Conservation (phyloP, 2,329 filamentous ascomycete genomes). For the Penicillium sumatraense region DNA sequence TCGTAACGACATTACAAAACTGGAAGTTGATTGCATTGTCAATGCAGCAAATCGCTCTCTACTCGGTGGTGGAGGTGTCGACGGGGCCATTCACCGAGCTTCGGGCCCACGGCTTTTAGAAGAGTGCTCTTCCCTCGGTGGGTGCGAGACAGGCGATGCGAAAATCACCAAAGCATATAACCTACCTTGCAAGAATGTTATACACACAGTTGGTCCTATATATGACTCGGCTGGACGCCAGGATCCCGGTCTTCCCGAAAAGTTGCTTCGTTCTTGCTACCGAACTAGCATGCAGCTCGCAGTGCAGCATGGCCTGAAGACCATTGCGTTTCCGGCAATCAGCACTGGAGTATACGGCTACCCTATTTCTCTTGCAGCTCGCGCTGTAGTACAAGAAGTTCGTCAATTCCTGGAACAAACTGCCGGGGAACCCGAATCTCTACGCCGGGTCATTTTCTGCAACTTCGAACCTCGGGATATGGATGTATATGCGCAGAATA, state of each 20-base stretch:
- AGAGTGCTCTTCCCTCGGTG: slow-evolving; percentile 73
- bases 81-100: slow-evolving; percentile 82
- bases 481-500: slow-evolving; percentile 67
- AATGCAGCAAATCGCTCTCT: slow-evolving; percentile 86
- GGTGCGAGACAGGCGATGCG: slow-evolving; percentile 77
- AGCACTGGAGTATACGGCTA: slow-evolving; percentile 93
- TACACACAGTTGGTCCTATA: slow-evolving; percentile 88
- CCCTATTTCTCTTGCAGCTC: slow-evolving; percentile 72
- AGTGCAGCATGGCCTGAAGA: slow-evolving; percentile 66
- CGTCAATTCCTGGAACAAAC: slow-evolving; percentile 57
- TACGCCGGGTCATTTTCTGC: slow-evolving; percentile 74
- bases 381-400: slow-evolving; percentile 69
- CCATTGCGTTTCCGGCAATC: slow-evolving; percentile 80
- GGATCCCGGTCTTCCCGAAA: slow-evolving; percentile 40
- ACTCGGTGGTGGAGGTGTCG: slow-evolving; percentile 86
- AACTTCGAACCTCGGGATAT: slow-evolving; percentile 81
- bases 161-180: slow-evolving; percentile 81
- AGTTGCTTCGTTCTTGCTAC: slow-evolving; percentile 69
- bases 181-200: slow-evolving; percentile 77
- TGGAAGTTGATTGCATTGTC: slow-evolving; percentile 81
- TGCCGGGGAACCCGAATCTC: slow-evolving; percentile 57
- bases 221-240: slow-evolving; percentile 56
- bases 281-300: slow-evolving; percentile 73
- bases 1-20: slow-evolving; percentile 78
- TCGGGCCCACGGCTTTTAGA: slow-evolving; percentile 70